Base-by-base conservation (phyloP, 2,329 filamentous ascomycete species). In the Tolypocladium ophioglossoides region DNA sequence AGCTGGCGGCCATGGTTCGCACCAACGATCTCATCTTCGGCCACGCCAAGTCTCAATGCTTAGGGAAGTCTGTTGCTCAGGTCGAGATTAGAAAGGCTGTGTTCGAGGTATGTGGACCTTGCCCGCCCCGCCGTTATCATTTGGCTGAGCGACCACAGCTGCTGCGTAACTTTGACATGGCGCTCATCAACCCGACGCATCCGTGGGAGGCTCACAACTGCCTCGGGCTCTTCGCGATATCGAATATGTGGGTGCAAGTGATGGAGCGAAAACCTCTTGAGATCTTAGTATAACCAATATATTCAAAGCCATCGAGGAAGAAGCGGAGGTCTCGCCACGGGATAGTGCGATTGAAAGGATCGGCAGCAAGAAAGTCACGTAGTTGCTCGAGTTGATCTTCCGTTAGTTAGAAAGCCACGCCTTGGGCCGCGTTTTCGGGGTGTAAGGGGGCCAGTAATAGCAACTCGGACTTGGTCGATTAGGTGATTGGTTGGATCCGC, bases 21-120 rank as follows among this genome's bases (percentile, higher is more conserved):
- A 64, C 65, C 1, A 58, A 68, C 6, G 69, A 70, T 9, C 56
- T 73, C 4, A 59, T 69, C 0, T 74, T 74, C 52, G 66, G 70
- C 0, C 67, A 70, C 32, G 73, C 72, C 0, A 63, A 61, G n/a
- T 73, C 65, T 50, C 63, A 66, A 35, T 74, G 72, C 27, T 56
- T 73, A 0, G 72, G 72, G 0, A 69, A 69, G 24, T 62, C 65
- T 0, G 64, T 74, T 11, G 71, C 72, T 0, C 54, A 66, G 20
- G 64, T 74, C 35, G 70, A 74, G 51, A 16, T 73, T 30, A 65
- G 66, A 27, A 68, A 70, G 56, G 58, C 64, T 1, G 62, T 74
- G 20, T 71, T 75, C 24, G 74, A 78, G 66, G 71, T 74, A 71
- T 4, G 57, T 58, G 2, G 2, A 18, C 18, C 11, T 39, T 4